Evolutionary conservation across 2,329 filamentous ascomycete genomes (phyloP), one percentile per base, ranked within the genome.

Genomic region (Trichophyton schoenleinii): DNA sequence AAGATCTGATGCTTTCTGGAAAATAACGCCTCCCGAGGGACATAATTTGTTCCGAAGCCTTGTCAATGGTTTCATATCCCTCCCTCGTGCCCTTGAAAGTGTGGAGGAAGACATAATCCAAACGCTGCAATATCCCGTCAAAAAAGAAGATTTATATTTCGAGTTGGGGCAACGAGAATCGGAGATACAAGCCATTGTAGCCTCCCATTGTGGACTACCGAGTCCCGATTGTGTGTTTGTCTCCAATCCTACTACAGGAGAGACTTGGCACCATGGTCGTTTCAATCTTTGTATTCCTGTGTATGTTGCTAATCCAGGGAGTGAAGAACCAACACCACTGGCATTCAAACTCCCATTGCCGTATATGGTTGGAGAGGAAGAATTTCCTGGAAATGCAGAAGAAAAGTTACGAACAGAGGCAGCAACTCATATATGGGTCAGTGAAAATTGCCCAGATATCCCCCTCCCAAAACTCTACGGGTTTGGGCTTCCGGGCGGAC

Each of bases 361-460:
- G 8, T 63, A 66, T 59, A 62, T 62, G 44, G 9, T 66, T 36
- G 67, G 66, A 1, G 66, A 68, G 36, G 62, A 62, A 18, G 34
- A 31, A 13, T 65, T 62, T 52, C 63, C 65, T 28, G 65, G 65
- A 6, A 67, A 67, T 52, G 53, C 46, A 48, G 67, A 67, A 44
- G 67, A 68, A 53, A 68, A 66, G 53, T 22, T 66, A 38, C 67
- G 66, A 13, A 66, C 62, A 28, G 66, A 68, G 53, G 66, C 63
- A 53, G 65, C 63, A 57, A 64, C 67, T 3, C 66, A 66, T 44
- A 62, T 65, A n/a, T 68, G 63, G 65, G 61, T 67, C 28, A 44
- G 61, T 38, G 58, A 65, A 44, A 66, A 66, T 31, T 67, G 65
- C 57, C 64, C 66, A 11, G 64, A 63, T 18, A 58, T 67, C 55